Evolutionary conservation across 2,329 filamentous ascomycete species (phyloP).

Genomic region (Penicillium sp.): DNA sequence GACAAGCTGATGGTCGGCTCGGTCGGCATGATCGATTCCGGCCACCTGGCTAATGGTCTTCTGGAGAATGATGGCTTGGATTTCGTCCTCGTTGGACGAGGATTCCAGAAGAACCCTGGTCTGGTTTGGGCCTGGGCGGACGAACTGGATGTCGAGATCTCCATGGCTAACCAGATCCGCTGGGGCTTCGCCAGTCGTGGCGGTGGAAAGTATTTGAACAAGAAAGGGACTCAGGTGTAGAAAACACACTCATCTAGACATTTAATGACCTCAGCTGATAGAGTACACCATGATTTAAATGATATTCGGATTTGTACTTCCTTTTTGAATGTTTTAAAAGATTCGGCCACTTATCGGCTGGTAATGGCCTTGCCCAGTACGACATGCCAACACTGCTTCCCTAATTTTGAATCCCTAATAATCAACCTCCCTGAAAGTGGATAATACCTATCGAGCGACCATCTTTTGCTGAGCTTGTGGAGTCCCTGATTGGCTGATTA

Average conservation of each 20-base stretch:
- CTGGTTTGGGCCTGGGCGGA: constrained; percentile 72
- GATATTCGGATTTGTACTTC: no score
- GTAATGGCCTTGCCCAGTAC: no score
- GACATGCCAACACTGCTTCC: no score
- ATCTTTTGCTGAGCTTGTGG: no score
- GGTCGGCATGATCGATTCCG: constrained; percentile 72
- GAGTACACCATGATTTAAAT: no score
- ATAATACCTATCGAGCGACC: no score
- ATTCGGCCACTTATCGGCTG: no score
- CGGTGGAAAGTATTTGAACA: constrained; percentile 19
- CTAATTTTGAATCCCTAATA: no score
- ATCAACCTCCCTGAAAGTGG: no score
- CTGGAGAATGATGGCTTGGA: constrained; percentile 59
- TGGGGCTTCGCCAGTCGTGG: constrained; percentile 51
- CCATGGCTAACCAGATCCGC: constrained; percentile 71
- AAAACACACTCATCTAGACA: neutral
- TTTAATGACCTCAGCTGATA: no score
- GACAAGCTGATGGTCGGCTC: constrained; percentile 69
- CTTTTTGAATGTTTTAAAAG: no score
- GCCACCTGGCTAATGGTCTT: constrained; percentile 65
- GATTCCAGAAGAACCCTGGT: constrained; percentile 79
- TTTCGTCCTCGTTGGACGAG: constrained; percentile 69
- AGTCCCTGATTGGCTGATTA: no score
- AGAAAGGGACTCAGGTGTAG: constrained; percentile 18
- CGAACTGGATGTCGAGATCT: constrained; percentile 67